Conservation (phyloP, 495 filamentous ascomycete genomes). For the Sabuloglossum arenarium region DNA sequence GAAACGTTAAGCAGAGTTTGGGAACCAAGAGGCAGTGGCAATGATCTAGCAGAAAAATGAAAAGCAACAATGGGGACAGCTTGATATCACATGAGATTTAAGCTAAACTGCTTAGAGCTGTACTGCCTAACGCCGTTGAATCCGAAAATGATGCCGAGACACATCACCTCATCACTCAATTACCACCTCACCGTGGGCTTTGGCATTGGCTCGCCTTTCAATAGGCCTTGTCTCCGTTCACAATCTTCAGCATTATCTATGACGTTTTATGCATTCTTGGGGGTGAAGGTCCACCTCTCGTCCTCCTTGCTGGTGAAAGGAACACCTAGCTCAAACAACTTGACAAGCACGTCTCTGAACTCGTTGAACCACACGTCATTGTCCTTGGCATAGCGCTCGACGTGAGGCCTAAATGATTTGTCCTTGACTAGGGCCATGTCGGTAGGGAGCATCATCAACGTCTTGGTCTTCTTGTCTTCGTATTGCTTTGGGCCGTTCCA, state of each 20-base stretch:
- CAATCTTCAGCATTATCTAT: constrained; percentile 11
- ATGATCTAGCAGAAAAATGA: neutral
- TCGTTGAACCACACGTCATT: constrained; percentile 85
- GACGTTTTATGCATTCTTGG: constrained; percentile 15
- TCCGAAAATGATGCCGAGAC: neutral
- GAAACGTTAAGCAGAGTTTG: neutral
- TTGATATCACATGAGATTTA: neutral
- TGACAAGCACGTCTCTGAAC: constrained; percentile 56
- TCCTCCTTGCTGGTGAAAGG: constrained; percentile 56
- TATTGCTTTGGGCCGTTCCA: constrained; percentile 82
- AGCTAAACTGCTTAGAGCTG: too few species aligned
- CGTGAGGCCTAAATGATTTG: constrained; percentile 64
- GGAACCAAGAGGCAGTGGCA: neutral
- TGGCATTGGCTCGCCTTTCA: too few species aligned
- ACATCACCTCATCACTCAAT: neutral
- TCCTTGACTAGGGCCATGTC: constrained; percentile 81
- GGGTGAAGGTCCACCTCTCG: constrained; percentile 56
- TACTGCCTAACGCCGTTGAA: too few species aligned
- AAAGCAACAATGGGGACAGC: neutral
- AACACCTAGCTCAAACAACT: constrained; percentile 87
- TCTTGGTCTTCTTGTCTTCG: constrained; percentile 65
- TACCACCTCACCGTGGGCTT: too few species aligned
- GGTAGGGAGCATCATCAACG: constrained; percentile 92
- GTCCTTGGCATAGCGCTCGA: constrained; percentile 84
- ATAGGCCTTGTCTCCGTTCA: neutral